Conservation (phyloP, 2,329 filamentous ascomycete species). For the Diaporthe ampelina region DNA sequence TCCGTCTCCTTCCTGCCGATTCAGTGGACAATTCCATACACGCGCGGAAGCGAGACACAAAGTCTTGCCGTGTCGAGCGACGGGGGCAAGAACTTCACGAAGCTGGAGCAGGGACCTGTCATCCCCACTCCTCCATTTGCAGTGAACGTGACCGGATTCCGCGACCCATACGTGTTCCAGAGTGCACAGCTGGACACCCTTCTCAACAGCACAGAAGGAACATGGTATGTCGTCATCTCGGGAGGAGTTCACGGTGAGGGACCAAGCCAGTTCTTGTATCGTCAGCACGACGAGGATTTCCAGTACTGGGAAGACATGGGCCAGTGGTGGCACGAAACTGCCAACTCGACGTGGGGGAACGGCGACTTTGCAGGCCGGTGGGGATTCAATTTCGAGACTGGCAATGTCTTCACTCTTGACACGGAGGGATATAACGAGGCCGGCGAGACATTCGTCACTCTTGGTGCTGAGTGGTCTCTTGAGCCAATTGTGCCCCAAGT, state of each 20-base stretch:
- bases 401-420: conserved; percentile 57
- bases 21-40: conserved; percentile 53
- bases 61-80: conserved; percentile 54
- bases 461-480: conserved; percentile 58
- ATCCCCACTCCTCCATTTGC: conserved; percentile 56
- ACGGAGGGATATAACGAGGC: conserved; percentile 54
- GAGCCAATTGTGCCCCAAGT: conserved; percentile 53
- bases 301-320: conserved; percentile 48
- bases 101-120: conserved; percentile 53
- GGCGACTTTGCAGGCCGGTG: conserved; percentile 54
- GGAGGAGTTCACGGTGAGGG: conserved; percentile 56
- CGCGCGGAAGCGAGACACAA: conserved; percentile 55
- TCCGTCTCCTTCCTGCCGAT: conserved; percentile 60
- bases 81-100: conserved; percentile 56
- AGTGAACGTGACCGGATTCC: conserved; percentile 58
- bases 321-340: conserved; percentile 58
- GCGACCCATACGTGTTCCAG: conserved; percentile 59
- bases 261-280: conserved; percentile 56
- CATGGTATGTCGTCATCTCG: conserved; percentile 56
- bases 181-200: conserved; percentile 53
- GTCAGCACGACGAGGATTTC: conserved; percentile 53
- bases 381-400: conserved; percentile 62
- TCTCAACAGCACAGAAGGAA: conserved; percentile 50
- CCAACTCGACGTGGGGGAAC: conserved; percentile 53
- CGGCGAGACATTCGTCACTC: conserved; percentile 56